A percentile compares a stretch with the other conserved stretches of the same genome.
phyloP scores from a whole-genome alignment of 2,329 filamentous ascomycete species.

The Tetracladium maxilliforme region DNA sequence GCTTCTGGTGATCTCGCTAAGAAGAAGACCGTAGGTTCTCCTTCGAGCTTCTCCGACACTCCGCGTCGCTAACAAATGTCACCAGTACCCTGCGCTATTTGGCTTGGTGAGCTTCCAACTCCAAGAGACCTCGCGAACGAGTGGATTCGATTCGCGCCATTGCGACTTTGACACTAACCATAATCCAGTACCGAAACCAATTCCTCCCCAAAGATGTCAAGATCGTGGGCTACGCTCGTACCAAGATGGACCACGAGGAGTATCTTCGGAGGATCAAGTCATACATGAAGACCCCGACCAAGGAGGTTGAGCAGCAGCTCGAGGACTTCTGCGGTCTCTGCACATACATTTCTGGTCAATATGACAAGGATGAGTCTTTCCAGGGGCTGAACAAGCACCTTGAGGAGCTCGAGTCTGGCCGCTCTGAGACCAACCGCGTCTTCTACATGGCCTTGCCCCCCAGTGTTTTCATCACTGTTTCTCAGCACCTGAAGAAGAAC shows the following conservation, averaged over 20 bases:
- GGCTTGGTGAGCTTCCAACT: slow-evolving; percentile 63
- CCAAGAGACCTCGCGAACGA: too few relatives aligned
- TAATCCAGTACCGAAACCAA: slow-evolving; percentile 80
- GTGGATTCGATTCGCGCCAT: slow-evolving; percentile 2
- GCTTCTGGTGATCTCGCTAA: slow-evolving; percentile 96
- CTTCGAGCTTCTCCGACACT: slow-evolving; percentile 3
- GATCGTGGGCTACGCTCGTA: slow-evolving; percentile 97
- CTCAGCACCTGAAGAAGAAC: slow-evolving; percentile 91
- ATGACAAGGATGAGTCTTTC: slow-evolving; percentile 95
- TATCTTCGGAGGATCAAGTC: slow-evolving; percentile 89
- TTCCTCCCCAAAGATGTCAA: slow-evolving; percentile 94
- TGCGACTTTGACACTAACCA: slow-evolving; percentile 9
- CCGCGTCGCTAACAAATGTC: slow-evolving; percentile 14
- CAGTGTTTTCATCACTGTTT: slow-evolving; percentile 95
- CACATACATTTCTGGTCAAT: slow-evolving; percentile 92
- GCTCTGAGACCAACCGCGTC: slow-evolving; percentile 74
- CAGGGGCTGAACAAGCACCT: slow-evolving; percentile 72
- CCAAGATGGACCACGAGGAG: slow-evolving; percentile 97
- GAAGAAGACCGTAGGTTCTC: slow-evolving; percentile 80
- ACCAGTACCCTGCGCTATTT: slow-evolving; percentile 87
- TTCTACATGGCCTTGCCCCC: slow-evolving; percentile 99
- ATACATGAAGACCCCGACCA: slow-evolving; percentile 97
- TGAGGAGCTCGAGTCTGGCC: slow-evolving; percentile 68
- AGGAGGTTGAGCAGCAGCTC: slow-evolving; percentile 91
- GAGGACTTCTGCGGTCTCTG: slow-evolving; percentile 79